phyloP scores from a whole-genome alignment of 2,329 filamentous ascomycete genomes.

The Hypoxylon sp. region DNA sequence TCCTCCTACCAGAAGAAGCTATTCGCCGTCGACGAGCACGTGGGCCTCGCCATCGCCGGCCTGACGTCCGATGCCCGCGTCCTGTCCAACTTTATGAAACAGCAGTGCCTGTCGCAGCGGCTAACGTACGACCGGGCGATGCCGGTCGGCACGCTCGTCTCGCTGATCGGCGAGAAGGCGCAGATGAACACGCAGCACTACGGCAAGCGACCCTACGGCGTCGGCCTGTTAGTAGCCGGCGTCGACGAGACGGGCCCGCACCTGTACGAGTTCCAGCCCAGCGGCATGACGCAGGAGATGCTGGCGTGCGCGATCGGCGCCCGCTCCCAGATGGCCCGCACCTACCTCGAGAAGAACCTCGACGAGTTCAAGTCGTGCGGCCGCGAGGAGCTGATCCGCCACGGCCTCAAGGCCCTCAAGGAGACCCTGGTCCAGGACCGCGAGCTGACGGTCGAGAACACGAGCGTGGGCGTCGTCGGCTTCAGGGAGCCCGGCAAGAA shows the following conservation, averaged over 20 bases:
- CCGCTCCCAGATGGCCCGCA: conserved; percentile 95
- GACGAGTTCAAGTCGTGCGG: conserved; percentile 82
- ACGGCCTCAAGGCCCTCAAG: conserved; percentile 91
- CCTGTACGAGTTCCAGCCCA: conserved; percentile 98
- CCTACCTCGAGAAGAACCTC: conserved; percentile 93
- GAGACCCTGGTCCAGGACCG: conserved; percentile 97
- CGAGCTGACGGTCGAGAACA: conserved; percentile 97
- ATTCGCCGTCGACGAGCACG: conserved; percentile 94
- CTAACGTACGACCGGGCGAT: conserved; percentile 96
- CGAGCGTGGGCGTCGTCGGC: conserved; percentile 88
- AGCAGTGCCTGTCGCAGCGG: conserved; percentile 94
- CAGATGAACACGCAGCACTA: conserved; percentile 99
- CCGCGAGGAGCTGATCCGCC: conserved; percentile 88
- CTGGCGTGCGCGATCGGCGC: conserved; percentile 95
- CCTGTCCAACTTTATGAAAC: conserved; percentile 99
- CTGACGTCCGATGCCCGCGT: conserved; percentile 98
- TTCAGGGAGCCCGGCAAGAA: conserved; percentile 64
- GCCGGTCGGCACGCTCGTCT: conserved; percentile 87
- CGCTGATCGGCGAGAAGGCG: conserved; percentile 93
- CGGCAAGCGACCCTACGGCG: conserved; percentile 95
- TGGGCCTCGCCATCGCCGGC: conserved; percentile 94
- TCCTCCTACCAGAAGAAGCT: conserved; percentile 99
- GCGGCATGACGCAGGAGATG: conserved; percentile 97
- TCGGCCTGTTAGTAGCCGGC: conserved; percentile 90
- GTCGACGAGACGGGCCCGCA: conserved; percentile 95